A percentile compares a stretch with the other conserved stretches of the same genome.
These are phyloP conservation scores for Yamadazyma philogaea DNA, from an alignment of 805 yeast species.

Conservation along the genomic window DNA sequence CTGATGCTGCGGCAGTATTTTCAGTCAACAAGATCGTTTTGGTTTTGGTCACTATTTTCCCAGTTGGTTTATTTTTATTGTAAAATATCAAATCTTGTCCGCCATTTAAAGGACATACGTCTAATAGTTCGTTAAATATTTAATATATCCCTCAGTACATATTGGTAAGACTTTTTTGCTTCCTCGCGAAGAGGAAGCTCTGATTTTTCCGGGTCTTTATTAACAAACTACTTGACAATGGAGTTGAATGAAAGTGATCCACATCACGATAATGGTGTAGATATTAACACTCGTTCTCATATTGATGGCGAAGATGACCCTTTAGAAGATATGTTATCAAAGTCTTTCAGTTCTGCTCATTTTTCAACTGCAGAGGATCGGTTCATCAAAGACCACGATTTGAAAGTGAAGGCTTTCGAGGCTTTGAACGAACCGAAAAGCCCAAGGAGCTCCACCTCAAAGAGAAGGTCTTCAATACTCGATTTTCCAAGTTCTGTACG, in stretches of 20 bases:
- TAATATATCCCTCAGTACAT: neutral
- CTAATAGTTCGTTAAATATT: neutral
- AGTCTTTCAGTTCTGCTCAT: conserved; percentile 47
- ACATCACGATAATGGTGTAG: neutral
- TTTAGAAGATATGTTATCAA: conserved; percentile 27
- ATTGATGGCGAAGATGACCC: neutral
- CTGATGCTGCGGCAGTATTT: conserved; percentile 1
- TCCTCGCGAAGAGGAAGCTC: neutral
- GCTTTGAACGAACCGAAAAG: conserved; percentile 29
- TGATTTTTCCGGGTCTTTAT: no score
- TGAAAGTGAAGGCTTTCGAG: conserved; percentile 59
- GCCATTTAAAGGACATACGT: neutral
- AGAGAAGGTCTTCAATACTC: conserved; percentile 37
- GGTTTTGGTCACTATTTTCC: conserved; percentile 1
- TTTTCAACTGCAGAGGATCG: conserved; percentile 65
- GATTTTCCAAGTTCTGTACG: conserved; percentile 28
- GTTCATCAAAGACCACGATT: conserved; percentile 61
- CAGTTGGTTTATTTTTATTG: conserved; percentile 6
- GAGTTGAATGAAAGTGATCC: conserved; percentile 1
- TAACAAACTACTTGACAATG: neutral
- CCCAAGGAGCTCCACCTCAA: conserved; percentile 16
- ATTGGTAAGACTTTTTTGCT: neutral
- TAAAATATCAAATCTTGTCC: neutral
- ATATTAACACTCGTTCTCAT: neutral
- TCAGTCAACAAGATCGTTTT: conserved; percentile 1